phyloP scores from a whole-genome alignment of 805 yeast species.

The Wickerhamiella sergipiensis region DNA sequence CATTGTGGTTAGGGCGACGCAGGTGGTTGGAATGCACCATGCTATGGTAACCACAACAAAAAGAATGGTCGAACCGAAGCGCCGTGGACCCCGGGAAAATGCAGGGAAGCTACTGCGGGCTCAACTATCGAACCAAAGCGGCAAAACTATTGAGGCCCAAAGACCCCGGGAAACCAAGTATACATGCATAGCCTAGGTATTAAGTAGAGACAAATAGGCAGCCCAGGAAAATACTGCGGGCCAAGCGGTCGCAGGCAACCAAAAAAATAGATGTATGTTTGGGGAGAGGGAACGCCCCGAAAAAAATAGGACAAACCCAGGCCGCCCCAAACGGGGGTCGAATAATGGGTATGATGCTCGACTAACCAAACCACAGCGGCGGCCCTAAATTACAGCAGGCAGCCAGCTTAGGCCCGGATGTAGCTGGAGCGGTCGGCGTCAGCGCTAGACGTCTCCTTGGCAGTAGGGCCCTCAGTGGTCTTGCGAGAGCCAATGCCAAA shows the following conservation, averaged over 20 bases:
- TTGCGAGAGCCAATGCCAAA: conserved; percentile 16
- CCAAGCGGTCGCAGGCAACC: neutral
- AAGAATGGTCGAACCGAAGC: no score
- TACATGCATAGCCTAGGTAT: neutral
- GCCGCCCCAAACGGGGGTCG: no score
- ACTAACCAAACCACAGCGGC: neutral
- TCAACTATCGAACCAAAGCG: no score
- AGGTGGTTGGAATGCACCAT: neutral
- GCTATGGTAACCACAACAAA: no score
- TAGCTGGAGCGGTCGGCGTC: conserved; percentile 18
- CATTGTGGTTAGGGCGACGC: neutral
- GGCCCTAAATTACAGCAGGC: neutral
- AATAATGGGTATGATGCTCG: neutral
- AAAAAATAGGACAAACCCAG: no score
- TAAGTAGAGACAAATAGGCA: neutral
- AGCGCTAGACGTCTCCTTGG: conserved; percentile 1
- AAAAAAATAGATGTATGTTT: neutral
- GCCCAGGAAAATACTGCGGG: neutral
- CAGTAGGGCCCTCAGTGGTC: conserved; percentile 12
- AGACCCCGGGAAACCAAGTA: neutral
- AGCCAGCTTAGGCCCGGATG: conserved; percentile 15
- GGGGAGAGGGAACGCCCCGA: neutral
- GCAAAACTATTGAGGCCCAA: neutral
- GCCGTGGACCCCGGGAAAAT: no score
- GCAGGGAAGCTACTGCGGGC: no score